These are phyloP conservation scores for Backusella macrospora DNA, from an alignment of 192 early-diverging fungal species.

Conservation along the genomic window DNA sequence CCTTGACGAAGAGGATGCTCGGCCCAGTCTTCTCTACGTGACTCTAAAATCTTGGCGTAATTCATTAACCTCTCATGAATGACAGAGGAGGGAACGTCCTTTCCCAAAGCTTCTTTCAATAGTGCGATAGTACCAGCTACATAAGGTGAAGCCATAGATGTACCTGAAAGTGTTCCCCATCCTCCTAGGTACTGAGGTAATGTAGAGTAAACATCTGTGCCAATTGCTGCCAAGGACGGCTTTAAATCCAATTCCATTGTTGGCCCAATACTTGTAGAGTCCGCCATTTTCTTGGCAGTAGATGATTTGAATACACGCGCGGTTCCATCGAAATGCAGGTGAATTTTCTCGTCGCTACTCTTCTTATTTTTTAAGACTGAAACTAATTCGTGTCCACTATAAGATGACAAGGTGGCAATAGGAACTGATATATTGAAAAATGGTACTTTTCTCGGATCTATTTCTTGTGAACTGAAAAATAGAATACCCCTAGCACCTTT, in stretches of 20 bases:
- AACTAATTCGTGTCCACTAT: slow-evolving; percentile 55
- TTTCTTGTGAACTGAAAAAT: slow-evolving; percentile 55
- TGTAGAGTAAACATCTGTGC: slow-evolving; percentile 56
- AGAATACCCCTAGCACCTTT: slow-evolving; percentile 69
- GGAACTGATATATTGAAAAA: slow-evolving; percentile 51
- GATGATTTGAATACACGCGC: slow-evolving; percentile 43
- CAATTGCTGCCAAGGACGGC: slow-evolving; percentile 53
- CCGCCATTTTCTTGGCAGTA: slow-evolving; percentile 66
- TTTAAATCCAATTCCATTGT: slow-evolving; percentile 64
- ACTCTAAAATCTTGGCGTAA: slow-evolving; percentile 22
- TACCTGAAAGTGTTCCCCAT: slow-evolving; percentile 53
- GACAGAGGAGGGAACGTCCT: slow-evolving; percentile 15
- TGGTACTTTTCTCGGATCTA: slow-evolving; percentile 30
- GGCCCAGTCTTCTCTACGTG: background rate
- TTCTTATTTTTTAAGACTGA: slow-evolving; percentile 49
- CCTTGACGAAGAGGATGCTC: slow-evolving; percentile 50
- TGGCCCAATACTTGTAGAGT: slow-evolving; percentile 76
- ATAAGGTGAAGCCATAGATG: slow-evolving; percentile 67
- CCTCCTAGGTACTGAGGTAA: slow-evolving; percentile 46
- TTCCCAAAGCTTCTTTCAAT: slow-evolving; percentile 39
- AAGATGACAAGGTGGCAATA: slow-evolving; percentile 53
- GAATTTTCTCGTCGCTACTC: slow-evolving; percentile 31
- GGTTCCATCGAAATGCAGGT: slow-evolving; percentile 51
- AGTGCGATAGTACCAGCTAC: slow-evolving; percentile 53
- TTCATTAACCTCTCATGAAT: slow-evolving; percentile 43